A percentile compares a stretch with the other conserved stretches of the same genome.
These are phyloP conservation scores for Dactylellina parvicollis DNA, from an alignment of 2,329 filamentous ascomycete genomes.

Conservation along the genomic window DNA sequence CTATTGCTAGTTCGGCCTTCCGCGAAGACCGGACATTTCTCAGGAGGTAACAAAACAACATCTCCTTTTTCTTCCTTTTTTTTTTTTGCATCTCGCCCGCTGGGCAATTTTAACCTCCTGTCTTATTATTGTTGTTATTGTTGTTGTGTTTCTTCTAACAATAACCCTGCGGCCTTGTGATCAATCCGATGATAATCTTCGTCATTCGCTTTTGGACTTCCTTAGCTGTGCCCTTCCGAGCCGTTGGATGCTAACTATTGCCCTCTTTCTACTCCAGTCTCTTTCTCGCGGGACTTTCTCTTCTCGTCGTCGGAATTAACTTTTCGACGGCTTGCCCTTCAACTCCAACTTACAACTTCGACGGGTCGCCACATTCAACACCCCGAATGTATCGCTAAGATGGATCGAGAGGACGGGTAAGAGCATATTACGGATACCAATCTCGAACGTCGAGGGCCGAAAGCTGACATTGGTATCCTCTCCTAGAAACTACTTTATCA, in stretches of 20 bases:
- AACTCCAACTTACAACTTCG: conserved; percentile 13
- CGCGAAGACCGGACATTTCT: conserved; percentile 39
- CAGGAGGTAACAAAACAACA: conserved; percentile 35
- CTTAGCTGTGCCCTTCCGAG: conserved; percentile 19
- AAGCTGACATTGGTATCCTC: conserved; percentile 25
- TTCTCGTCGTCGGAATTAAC: conserved; percentile 46
- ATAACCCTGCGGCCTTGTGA: background rate
- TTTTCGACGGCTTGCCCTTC: conserved; percentile 36
- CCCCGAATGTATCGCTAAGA: conserved; percentile 52
- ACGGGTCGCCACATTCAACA: conserved; percentile 3
- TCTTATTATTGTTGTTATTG: conserved; percentile 15
- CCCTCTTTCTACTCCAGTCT: conserved; percentile 8
- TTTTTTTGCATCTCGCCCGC: no score
- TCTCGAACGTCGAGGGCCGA: no score
- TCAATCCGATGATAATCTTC: background rate
- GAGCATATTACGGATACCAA: background rate
- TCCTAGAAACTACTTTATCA: conserved; percentile 70
- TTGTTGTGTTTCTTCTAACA: background rate
- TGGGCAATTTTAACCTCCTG: conserved; percentile 40
- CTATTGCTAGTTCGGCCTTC: conserved; percentile 22
- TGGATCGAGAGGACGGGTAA: conserved; percentile 51
- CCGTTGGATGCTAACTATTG: conserved; percentile 25
- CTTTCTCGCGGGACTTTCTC: conserved; percentile 6
- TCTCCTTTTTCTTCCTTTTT: conserved; percentile 16
- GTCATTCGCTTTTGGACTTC: conserved; percentile 6